A percentile compares a stretch with the other conserved stretches of the same genome.
Evolutionary conservation across 192 early-diverging fungal species (phyloP).

Genomic region (Coemansia sp.): DNA sequence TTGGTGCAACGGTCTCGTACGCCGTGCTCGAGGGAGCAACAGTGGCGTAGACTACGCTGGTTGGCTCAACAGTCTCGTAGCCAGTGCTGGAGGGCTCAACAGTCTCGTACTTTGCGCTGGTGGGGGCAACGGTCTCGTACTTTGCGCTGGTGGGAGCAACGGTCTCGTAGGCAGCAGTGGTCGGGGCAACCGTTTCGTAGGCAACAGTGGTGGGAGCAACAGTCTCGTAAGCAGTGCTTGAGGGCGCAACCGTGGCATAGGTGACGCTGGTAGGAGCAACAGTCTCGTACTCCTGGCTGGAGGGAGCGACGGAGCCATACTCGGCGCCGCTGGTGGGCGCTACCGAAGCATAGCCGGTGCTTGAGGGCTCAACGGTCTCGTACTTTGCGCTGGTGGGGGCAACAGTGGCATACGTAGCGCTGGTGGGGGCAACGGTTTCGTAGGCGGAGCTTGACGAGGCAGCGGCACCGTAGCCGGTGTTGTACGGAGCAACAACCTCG

Average conservation of each 20-base stretch:
- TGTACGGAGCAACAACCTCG: background rate
- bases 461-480: background rate
- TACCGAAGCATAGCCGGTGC: background rate
- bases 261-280: constrained; percentile 4
- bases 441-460: background rate
- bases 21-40: background rate
- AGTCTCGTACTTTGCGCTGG: background rate
- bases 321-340: background rate
- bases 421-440: background rate
- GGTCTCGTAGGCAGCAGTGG: background rate
- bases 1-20: background rate
- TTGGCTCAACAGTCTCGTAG: background rate
- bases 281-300: background rate
- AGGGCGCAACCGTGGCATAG: background rate
- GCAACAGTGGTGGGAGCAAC: background rate
- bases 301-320: background rate
- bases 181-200: background rate
- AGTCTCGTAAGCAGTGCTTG: background rate
- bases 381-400: constrained; percentile 2
- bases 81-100: constrained; percentile 2
- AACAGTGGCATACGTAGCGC: background rate
- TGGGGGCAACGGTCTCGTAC: background rate
- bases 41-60: background rate
- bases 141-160: background rate
- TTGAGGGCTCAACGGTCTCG: background rate